Evolutionary conservation across 805 yeast species (phyloP).

Genomic region (Candida pseudofarinosa): DNA sequence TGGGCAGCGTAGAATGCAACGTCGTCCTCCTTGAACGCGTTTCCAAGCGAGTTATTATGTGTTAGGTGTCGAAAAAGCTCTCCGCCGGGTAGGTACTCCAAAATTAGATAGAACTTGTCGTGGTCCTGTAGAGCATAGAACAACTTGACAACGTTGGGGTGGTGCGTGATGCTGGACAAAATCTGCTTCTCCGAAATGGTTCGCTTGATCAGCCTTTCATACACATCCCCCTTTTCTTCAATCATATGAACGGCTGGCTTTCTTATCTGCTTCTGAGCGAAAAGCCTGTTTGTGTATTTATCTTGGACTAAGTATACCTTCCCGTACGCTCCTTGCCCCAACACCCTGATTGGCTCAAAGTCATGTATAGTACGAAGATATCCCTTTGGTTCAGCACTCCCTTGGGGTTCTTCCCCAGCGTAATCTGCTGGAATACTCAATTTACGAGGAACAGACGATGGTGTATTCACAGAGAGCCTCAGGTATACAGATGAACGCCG

Average conservation of each 20-base stretch:
- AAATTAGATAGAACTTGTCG: slow-evolving; percentile 65
- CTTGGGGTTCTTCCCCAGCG: slow-evolving; percentile 1
- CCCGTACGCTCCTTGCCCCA: slow-evolving; percentile 88
- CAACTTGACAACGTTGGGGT: slow-evolving; percentile 77
- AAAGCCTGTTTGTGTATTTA: slow-evolving; percentile 54
- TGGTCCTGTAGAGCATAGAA: slow-evolving; percentile 82
- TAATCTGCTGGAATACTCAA: slow-evolving; percentile 10
- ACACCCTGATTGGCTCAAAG: slow-evolving; percentile 69
- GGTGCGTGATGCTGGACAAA: slow-evolving; percentile 57
- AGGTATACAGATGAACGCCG: slow-evolving; percentile 14
- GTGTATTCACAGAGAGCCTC: slow-evolving; percentile 10
- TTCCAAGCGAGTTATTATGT: slow-evolving; percentile 17
- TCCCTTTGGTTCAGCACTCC: background rate
- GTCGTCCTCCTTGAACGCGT: slow-evolving; percentile 33
- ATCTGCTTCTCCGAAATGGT: slow-evolving; percentile 79
- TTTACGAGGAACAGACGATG: slow-evolving; percentile 5
- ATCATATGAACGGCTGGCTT: slow-evolving; percentile 73
- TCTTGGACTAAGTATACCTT: slow-evolving; percentile 78
- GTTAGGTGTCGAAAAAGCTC: slow-evolving; percentile 69
- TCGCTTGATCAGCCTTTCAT: slow-evolving; percentile 48
- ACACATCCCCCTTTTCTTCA: slow-evolving; percentile 9
- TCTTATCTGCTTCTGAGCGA: slow-evolving; percentile 81
- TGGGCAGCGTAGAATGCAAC: slow-evolving; percentile 53
- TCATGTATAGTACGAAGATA: slow-evolving; percentile 32
- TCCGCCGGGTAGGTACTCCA: slow-evolving; percentile 88